A percentile compares a stretch with the other conserved stretches of the same genome.
These are phyloP conservation scores for Rutstroemia sp. DNA, from an alignment of 2,329 filamentous ascomycete genomes.

Conservation along the genomic window DNA sequence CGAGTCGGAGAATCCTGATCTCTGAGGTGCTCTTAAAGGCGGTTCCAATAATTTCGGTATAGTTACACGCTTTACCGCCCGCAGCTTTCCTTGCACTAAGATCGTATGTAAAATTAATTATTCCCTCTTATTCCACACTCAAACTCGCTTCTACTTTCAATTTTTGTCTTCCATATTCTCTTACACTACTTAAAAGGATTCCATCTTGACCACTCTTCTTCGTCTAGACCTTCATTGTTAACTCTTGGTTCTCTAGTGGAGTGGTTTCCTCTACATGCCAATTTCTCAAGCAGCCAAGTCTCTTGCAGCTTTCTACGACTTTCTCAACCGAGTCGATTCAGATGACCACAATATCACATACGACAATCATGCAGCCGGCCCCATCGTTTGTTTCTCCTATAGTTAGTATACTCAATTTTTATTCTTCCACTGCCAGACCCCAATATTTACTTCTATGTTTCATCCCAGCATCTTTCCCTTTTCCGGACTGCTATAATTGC, in stretches of 20 bases:
- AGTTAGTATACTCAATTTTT: no score
- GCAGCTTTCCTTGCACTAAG: conserved; percentile 5
- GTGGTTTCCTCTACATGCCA: conserved; percentile 31
- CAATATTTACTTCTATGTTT: no score
- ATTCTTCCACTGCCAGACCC: no score
- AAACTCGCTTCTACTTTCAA: no score
- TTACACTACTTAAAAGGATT: no score
- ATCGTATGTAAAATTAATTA: neutral
- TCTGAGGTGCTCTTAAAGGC: conserved; percentile 16
- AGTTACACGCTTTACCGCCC: conserved; percentile 11
- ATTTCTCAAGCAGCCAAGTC: conserved; percentile 19
- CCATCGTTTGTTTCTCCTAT: conserved; percentile 26
- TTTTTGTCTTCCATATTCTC: no score
- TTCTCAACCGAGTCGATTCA: conserved; percentile 9
- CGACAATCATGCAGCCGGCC: conserved; percentile 23
- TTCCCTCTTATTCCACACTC: no score
- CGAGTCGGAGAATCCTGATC: conserved; percentile 9
- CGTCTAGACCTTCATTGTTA: no score
- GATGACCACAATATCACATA: conserved; percentile 1
- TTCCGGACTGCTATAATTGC: no score
- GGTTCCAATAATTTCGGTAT: conserved; percentile 18
- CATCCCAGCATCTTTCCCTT: no score
- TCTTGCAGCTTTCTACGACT: conserved; percentile 23
- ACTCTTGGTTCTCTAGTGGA: conserved; percentile 22
- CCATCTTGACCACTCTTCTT: no score